Evolutionary conservation across 176 grass and related monocot genomes (phyloP).

Genomic region (Themeda triandra): DNA sequence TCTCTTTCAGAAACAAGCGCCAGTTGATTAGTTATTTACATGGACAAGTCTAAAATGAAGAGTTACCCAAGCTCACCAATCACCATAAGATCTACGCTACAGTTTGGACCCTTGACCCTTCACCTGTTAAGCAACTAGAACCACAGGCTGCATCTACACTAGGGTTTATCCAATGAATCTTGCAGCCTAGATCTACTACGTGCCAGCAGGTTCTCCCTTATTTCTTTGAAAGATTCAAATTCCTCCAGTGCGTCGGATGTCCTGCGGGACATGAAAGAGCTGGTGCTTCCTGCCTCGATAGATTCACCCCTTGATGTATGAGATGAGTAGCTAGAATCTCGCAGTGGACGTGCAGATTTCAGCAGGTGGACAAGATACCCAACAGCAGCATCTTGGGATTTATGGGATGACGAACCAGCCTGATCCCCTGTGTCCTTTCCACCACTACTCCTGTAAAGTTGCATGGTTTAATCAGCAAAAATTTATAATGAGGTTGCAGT

Average conservation of each 20-base stretch:
- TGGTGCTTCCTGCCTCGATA: constrained; percentile 45
- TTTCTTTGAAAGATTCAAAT: constrained; percentile 72
- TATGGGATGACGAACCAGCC: constrained; percentile 56
- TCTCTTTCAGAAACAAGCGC: background rate
- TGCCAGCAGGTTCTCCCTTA: constrained; percentile 60
- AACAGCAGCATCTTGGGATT: constrained; percentile 87
- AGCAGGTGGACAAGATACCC: constrained; percentile 82
- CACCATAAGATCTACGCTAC: constrained; percentile 12
- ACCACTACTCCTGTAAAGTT: constrained; percentile 65
- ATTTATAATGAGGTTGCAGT: background rate
- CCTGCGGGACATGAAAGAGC: constrained; percentile 66
- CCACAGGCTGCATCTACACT: background rate
- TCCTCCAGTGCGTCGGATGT: constrained; percentile 79
- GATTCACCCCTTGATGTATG: constrained; percentile 62
- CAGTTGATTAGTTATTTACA: constrained; percentile 41
- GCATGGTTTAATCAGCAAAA: background rate
- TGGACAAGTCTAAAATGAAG: background rate
- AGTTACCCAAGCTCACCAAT: constrained; percentile 11
- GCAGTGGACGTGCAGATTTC: constrained; percentile 57
- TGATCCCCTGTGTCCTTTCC: constrained; percentile 57
- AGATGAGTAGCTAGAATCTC: constrained; percentile 66
- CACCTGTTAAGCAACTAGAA: constrained; percentile 1
- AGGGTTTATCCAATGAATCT: constrained; percentile 41
- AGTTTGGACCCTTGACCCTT: constrained; percentile 6
- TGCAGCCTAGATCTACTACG: constrained; percentile 56